Conservation (phyloP, 1,139 yeast species). For the Debaryomycetaceae sp. region DNA sequence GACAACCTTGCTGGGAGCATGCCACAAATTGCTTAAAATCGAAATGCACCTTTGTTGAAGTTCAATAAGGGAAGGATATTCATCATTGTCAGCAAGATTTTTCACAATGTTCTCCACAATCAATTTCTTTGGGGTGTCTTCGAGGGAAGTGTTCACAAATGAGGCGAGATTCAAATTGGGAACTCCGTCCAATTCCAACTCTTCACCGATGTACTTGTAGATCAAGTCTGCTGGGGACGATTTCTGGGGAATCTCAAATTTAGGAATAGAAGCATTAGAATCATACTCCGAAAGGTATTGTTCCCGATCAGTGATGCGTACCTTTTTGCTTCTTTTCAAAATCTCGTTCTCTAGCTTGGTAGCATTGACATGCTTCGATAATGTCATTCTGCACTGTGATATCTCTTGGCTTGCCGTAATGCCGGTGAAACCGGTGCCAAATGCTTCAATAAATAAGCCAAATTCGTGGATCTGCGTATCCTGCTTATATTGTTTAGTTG, state of each 20-base stretch:
- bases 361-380: slow-evolving; percentile 38
- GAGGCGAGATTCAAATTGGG: slow-evolving; percentile 85
- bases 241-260: slow-evolving; percentile 53
- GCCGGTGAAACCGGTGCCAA: background rate
- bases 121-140: slow-evolving; percentile 43
- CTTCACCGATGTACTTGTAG: slow-evolving; percentile 65
- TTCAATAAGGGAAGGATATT: slow-evolving; percentile 82
- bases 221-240: slow-evolving; percentile 55
- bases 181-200: slow-evolving; percentile 76
- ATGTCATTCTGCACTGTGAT: slow-evolving; percentile 27
- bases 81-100: slow-evolving; percentile 90
- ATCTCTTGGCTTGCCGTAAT: background rate
- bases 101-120: slow-evolving; percentile 71
- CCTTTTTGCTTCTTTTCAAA: slow-evolving; percentile 23
- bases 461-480: too few species aligned
- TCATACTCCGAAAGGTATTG: slow-evolving; percentile 33
- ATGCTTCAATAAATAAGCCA: background rate
- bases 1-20: slow-evolving; percentile 50
- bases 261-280: slow-evolving; percentile 36
- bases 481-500: too few species aligned
- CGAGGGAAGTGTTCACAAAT: slow-evolving; percentile 75
- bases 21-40: slow-evolving; percentile 77
- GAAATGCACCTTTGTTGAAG: slow-evolving; percentile 79
- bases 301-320: slow-evolving; percentile 22
- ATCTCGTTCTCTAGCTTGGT: slow-evolving; percentile 29